Base-by-base conservation (phyloP, 768 basidiomycete species). In the Daedalea quercina region DNA sequence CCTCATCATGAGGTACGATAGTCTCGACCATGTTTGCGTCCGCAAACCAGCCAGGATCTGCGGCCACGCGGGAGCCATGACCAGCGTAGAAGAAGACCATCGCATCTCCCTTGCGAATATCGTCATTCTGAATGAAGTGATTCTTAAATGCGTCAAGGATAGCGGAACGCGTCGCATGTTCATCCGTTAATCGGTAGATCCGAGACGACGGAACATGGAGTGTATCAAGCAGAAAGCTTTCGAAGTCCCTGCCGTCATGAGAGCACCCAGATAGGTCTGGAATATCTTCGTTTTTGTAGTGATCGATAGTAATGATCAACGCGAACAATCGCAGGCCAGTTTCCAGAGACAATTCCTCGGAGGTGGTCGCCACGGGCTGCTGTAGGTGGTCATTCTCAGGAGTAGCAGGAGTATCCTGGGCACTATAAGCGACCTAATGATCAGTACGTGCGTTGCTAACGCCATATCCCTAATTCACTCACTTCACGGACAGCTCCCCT, bases 1-100 rank as follows among this genome's bases (percentile, higher is more conserved):
- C 47, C 41, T 54, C 53, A 24, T 54, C 53, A 12, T 44, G 48
- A 24, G 53, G 53, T 2, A 41, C 41, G 47, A 49, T 54, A 31
- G 42, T 49, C 23, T 54, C 53, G 33, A 54, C 4, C 47, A 33
- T 26, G 22, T 31, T 24, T 19, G n/a, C 47, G 23, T 49, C 47
- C 19, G 37, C 47, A 23, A 35, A 12, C 53, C 53, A 54, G 3
- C 24, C 25, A 17, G n/a, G 7, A 3, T 47, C 47, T 8, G 53
- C 53, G 9, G 8, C 15, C 2, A 12, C 37, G 3, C 47, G 53
- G 33, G 47, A 49, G 3, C 53, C 53, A 33, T 54, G 53, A 13
- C 53, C 53, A 11, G 53, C 47, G 47, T 37, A 54, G 41, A 40
- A 37, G 41, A 54, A 48, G 17, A 54, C 19, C 3, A 54, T 37